Percentiles rank a stretch among this genome's conserved stretches.
phyloP scores from a whole-genome alignment of 768 basidiomycete species.

The Pisolithus albus region DNA sequence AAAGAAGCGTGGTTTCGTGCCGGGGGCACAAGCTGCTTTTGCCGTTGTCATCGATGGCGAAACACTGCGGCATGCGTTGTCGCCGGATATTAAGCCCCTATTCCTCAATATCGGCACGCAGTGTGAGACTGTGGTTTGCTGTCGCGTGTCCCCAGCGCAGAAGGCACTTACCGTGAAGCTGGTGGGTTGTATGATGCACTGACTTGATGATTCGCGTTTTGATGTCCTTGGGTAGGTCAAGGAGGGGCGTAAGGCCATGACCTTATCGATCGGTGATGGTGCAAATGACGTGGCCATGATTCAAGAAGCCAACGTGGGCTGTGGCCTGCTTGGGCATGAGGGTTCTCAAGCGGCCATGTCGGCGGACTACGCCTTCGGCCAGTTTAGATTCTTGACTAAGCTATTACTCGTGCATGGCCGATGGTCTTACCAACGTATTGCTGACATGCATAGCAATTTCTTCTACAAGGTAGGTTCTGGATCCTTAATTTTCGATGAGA shows the following conservation, averaged over 20 bases:
- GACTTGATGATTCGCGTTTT: slow-evolving; percentile 2
- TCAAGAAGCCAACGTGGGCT: slow-evolving; percentile 97
- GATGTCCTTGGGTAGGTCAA: slow-evolving; percentile 57
- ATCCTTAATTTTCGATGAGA: not conserved
- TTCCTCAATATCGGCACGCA: slow-evolving; percentile 93
- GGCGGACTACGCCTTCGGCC: slow-evolving; percentile 96
- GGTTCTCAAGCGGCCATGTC: slow-evolving; percentile 99
- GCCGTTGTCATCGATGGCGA: slow-evolving; percentile 97
- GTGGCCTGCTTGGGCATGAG: slow-evolving; percentile 88
- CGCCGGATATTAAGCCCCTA: slow-evolving; percentile 67
- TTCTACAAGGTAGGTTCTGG: slow-evolving; percentile 80
- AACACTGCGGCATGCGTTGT: slow-evolving; percentile 76
- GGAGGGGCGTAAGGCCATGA: slow-evolving; percentile 94
- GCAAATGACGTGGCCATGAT: slow-evolving; percentile 99
- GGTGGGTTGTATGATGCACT: slow-evolving; percentile 36
- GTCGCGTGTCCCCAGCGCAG: slow-evolving; percentile 95
- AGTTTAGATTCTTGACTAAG: slow-evolving; percentile 91
- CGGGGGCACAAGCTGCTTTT: slow-evolving; percentile 65
- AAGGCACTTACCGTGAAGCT: slow-evolving; percentile 96
- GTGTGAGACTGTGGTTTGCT: slow-evolving; percentile 97
- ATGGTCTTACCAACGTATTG: slow-evolving; percentile 94
- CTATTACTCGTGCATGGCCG: slow-evolving; percentile 89
- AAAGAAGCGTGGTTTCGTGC: slow-evolving; percentile 57
- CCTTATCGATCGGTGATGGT: slow-evolving; percentile 92
- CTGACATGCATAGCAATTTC: slow-evolving; percentile 96